Evolutionary conservation across 345 rosid genomes (phyloP).

Genomic region (Salix brachista): DNA sequence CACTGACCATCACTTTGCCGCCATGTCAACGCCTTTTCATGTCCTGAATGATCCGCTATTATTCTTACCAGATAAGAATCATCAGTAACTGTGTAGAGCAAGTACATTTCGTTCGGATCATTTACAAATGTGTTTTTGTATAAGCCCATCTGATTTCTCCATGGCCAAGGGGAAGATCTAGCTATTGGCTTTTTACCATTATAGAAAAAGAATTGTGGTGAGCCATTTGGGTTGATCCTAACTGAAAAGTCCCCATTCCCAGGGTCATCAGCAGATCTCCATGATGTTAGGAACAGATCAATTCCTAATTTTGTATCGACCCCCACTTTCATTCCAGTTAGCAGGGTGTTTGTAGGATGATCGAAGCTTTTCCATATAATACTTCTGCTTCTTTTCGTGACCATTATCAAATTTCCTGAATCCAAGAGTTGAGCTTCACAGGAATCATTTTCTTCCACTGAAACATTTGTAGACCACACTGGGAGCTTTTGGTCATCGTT

Average conservation of each 20-base stretch:
- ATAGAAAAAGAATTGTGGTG: not conserved
- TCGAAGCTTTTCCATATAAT: not conserved
- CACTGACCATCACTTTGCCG: too few species aligned
- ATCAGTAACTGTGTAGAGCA: too few species aligned
- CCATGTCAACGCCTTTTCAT: not conserved
- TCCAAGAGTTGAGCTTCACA: conserved; percentile 6
- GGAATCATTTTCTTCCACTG: not conserved
- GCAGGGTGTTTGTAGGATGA: not conserved
- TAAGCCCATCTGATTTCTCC: not conserved
- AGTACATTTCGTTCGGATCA: not conserved
- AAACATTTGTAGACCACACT: conserved; percentile 9
- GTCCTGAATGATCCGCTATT: too few species aligned
- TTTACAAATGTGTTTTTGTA: fast-evolving
- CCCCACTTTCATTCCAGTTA: not conserved
- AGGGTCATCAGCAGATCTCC: not conserved
- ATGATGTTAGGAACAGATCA: not conserved
- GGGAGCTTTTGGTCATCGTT: not conserved
- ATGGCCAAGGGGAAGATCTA: not conserved
- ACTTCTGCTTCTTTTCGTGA: not conserved
- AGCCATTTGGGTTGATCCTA: not conserved
- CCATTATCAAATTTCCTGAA: conserved; percentile 6
- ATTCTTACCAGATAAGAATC: too few species aligned
- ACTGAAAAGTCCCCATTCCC: not conserved
- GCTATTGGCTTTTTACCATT: not conserved
- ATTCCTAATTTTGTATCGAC: too few species aligned